These are phyloP conservation scores for Iris pallida DNA, from an alignment of 116 monocot species.

Conservation along the genomic window DNA sequence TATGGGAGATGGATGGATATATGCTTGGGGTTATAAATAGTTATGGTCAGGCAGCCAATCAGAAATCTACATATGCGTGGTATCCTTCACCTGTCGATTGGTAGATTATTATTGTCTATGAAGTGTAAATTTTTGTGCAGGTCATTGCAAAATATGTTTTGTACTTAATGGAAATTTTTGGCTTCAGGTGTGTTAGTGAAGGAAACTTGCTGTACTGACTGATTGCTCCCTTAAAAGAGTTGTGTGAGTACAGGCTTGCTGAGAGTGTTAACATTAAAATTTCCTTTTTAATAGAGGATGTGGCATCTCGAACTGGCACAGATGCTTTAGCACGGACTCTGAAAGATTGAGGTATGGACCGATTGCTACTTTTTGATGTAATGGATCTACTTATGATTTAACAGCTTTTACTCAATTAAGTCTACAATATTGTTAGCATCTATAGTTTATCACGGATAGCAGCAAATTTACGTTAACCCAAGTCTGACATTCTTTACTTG, in stretches of 20 bases:
- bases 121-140: slow-evolving; percentile 1
- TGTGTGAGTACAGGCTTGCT: slow-evolving; percentile 88
- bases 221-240: slow-evolving; percentile 82
- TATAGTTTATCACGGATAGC: too few relatives aligned
- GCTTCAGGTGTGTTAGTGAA: slow-evolving; percentile 85
- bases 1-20: slow-evolving; percentile 80
- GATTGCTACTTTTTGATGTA: not conserved
- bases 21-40: slow-evolving; percentile 86
- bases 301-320: slow-evolving; percentile 70
- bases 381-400: too few relatives aligned
- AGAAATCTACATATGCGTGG: slow-evolving; percentile 82
- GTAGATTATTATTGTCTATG: slow-evolving; percentile 21
- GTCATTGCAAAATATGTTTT: not conserved
- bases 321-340: slow-evolving; percentile 81
- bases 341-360: slow-evolving; percentile 65
- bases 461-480: too few relatives aligned
- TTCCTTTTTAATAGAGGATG: slow-evolving; percentile 58
- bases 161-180: not conserved
- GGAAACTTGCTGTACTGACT: slow-evolving; percentile 72
- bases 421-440: too few relatives aligned
- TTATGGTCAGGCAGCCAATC: slow-evolving; percentile 91
- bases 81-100: slow-evolving; percentile 87
- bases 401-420: too few relatives aligned
- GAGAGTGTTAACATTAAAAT: slow-evolving; percentile 66
- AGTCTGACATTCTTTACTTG: too few relatives aligned